Conservation (phyloP, 176 grass and related monocot genomes). For the Areca catechu region DNA sequence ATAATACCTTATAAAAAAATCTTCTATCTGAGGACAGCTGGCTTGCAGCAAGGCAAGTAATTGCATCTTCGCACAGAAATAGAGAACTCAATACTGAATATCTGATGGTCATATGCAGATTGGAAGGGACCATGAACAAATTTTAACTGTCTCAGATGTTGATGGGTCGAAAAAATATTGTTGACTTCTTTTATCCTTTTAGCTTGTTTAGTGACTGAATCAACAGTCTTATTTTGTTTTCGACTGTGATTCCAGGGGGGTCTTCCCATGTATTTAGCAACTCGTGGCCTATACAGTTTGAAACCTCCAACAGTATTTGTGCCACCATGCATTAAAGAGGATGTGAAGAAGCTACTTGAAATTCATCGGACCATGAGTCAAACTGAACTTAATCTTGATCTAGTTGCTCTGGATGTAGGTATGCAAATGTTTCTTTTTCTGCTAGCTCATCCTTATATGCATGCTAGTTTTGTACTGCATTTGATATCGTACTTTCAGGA, state of each 20-base stretch:
- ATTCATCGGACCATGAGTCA: constrained; percentile 81
- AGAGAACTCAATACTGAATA: too few relatives aligned
- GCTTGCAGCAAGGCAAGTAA: too few relatives aligned
- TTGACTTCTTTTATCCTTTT: too few relatives aligned
- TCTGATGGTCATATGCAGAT: too few relatives aligned
- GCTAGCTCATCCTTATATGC: constrained; percentile 8
- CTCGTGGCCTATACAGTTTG: constrained; percentile 68
- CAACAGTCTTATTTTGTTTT: neutral
- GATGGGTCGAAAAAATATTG: too few relatives aligned
- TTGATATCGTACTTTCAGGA: constrained; percentile 34
- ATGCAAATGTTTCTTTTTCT: constrained; percentile 17
- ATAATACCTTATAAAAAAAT: too few relatives aligned
- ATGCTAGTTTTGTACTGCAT: constrained; percentile 16
- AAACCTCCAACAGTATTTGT: constrained; percentile 92
- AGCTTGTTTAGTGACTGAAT: too few relatives aligned
- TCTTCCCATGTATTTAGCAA: constrained; percentile 94
- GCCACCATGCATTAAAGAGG: constrained; percentile 78
- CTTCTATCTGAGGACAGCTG: too few relatives aligned
- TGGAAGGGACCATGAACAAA: too few relatives aligned
- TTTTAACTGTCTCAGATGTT: too few relatives aligned
- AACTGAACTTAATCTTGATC: constrained; percentile 61
- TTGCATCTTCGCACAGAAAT: too few relatives aligned
- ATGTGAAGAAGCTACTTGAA: constrained; percentile 69
- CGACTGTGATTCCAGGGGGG: constrained; percentile 41
- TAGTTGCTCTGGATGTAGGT: constrained; percentile 91